Percentiles rank a stretch among this genome's conserved stretches.
Evolutionary conservation across 805 yeast genomes (phyloP).

Genomic region (Myxozyma geophila): DNA sequence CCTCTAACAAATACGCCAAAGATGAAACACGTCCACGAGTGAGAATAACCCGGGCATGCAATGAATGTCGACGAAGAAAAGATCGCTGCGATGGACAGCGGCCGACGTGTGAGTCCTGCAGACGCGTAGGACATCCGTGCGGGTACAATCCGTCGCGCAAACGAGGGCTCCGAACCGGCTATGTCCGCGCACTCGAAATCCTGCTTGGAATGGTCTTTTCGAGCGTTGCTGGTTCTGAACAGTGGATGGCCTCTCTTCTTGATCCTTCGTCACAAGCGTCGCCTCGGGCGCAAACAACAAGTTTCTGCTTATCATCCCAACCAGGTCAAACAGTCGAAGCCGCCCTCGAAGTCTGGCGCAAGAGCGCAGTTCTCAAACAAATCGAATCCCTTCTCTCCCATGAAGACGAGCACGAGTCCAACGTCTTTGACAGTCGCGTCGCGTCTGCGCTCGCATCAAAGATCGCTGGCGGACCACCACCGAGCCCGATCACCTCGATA

Average conservation of each 20-base stretch:
- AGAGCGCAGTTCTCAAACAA: neutral
- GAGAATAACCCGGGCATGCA: neutral
- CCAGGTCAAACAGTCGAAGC: neutral
- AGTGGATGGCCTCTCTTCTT: neutral
- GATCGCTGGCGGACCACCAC: neutral
- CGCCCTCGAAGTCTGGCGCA: neutral
- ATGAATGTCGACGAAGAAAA: neutral
- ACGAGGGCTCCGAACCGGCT: neutral
- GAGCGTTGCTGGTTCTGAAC: neutral
- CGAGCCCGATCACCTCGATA: neutral
- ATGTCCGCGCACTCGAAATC: neutral
- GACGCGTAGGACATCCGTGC: neutral
- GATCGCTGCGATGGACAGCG: slow-evolving; percentile 4
- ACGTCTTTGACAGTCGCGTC: neutral
- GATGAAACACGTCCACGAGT: neutral
- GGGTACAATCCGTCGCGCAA: neutral
- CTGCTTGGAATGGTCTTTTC: neutral
- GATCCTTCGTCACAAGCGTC: neutral
- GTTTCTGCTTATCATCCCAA: neutral
- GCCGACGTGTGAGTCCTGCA: neutral
- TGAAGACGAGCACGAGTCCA: neutral
- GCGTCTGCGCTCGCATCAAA: neutral
- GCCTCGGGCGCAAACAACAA: neutral
- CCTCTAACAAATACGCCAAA: neutral
- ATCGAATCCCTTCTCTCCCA: neutral